Base-by-base conservation (phyloP, 352 stramenopile genomes). In the Globisporangium cederbergense region DNA sequence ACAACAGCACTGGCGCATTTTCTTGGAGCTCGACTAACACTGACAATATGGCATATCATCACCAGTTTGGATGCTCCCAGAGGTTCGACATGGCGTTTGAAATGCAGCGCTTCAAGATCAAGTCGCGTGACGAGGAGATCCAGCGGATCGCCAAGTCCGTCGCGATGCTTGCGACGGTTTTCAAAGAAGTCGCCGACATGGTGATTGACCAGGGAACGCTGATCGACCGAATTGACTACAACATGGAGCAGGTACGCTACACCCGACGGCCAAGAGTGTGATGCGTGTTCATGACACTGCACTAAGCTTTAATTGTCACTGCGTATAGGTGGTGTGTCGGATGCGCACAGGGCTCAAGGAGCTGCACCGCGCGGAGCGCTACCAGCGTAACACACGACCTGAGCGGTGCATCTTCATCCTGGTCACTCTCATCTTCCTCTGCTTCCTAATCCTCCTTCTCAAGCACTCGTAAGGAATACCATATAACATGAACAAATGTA, bases 171-270 rank as follows among this genome's bases (percentile, higher is more conserved):
- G 80, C 86, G 16, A 83, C 75, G 4, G 78, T 94, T 40, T 94
- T 94, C 64, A 90, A 91, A 51, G 83, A 91, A 62, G 77, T 94
- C 14, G 81, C 86, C 0, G 81, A 86, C 46, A 90, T 94, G 77
- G 86, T 93, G 34, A 93, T 94, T 47, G 82, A 91, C 51, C 86
- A 94, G 63, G 86, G 86, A 28, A 90, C 83, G 22, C 70, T 94
- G 30, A 71, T 94, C n/a, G 86, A 94, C 62, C 78, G 86, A 6
- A 94, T 94, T 60, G 86, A 94, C 71, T 94, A 91, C 76, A 94
- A 94, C 73, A 93, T 94, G 81, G 81, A 91, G 36, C 80, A 91
- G 78, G 84, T 91, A 68, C 7, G 52, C 18, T 59, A 20, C 57
- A 60, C 2, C 36, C 36, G 25, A 42, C 3, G 25, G 8, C n/a